Evolutionary conservation across 345 rosid genomes (phyloP), one percentile per base, ranked within the genome.

Genomic region (Orychophragmus violaceus): DNA sequence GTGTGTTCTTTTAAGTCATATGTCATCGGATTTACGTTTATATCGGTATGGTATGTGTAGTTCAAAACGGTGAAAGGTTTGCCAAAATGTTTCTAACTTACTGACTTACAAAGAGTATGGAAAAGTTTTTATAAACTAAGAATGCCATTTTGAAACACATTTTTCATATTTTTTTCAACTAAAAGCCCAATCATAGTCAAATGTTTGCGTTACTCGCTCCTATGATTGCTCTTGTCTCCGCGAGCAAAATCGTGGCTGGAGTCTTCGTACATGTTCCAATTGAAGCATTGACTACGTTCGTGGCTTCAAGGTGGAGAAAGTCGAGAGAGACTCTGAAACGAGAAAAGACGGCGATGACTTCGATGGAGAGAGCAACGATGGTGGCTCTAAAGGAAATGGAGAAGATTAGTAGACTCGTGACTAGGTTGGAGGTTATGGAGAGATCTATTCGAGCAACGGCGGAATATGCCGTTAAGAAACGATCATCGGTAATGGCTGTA

Each of bases 351-450:
- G 73, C 59, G 0, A 37, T 68, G 57, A 68, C 29, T 18, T 48
- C 66, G 2, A 68, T 68, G 73, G 73, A 68, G n/a, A 46, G 73
- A 25, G 73, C 21, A 35, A 22, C 64, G 3, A 30, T 14, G 46
- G 33, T 68, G 1, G 64, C 64, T 55, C 48, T 68, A 8, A 68
- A 32, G 12, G 64, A 68, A 23, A 11, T 57, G 2, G 48, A 55
- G 18, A 57, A 57, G 9, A 56, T 68, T 5, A 32, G 25, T 33
- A 24, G 28, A 21, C 64, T 68, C 2, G 64, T 68, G 35, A 46
- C n/a, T 30, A 7, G 36, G 13, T 21, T 68, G 32, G 57, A 68
- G 48, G 19, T 12, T 16, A 36, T 68, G 53, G 57, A 44, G 64
- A 57, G 39, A 35, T 68, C 72, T 1, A 45, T 68, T 1, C 7